Conservation (phyloP, 352 stramenopile genomes). For the Phytophthora melonis region DNA sequence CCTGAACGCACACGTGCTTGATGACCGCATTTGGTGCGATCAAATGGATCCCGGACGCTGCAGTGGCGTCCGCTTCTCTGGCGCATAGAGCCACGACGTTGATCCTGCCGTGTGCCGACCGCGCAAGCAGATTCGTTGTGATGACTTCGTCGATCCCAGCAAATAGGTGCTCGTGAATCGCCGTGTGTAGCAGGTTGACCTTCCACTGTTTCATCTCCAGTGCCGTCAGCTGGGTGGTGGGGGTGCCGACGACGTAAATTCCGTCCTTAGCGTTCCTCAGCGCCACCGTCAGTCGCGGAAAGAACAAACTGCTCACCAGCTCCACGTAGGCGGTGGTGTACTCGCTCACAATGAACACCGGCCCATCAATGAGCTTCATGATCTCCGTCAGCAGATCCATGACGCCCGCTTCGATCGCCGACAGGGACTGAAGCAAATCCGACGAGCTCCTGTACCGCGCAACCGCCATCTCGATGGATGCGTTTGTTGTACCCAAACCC, state of each 20-base stretch:
- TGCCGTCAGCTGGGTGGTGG: slow-evolving; percentile 40
- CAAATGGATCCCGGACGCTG: slow-evolving; percentile 33
- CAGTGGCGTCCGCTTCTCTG: slow-evolving; percentile 38
- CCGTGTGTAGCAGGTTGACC: slow-evolving; percentile 53
- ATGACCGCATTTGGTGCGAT: slow-evolving; percentile 52
- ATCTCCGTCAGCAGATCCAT: slow-evolving; percentile 47
- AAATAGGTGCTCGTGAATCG: slow-evolving; percentile 48
- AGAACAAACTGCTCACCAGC: slow-evolving; percentile 56
- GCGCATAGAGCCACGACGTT: slow-evolving; percentile 46
- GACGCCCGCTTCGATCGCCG: slow-evolving; percentile 44
- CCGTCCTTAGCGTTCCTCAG: slow-evolving; percentile 39
- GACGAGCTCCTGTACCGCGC: slow-evolving; percentile 21
- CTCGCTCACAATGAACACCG: slow-evolving; percentile 60
- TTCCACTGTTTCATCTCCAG: slow-evolving; percentile 61
- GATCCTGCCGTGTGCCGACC: slow-evolving; percentile 13
- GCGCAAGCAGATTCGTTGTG: slow-evolving; percentile 7
- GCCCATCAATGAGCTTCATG: slow-evolving; percentile 25
- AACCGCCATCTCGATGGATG: slow-evolving; percentile 39
- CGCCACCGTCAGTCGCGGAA: slow-evolving; percentile 48
- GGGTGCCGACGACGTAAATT: slow-evolving; percentile 56
- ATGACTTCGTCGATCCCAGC: not conserved
- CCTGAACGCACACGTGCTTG: slow-evolving; percentile 44
- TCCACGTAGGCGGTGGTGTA: slow-evolving; percentile 50
- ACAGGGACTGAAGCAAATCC: slow-evolving; percentile 22
- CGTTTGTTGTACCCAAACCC: slow-evolving; percentile 31